Evolutionary conservation across 306 rosid genomes (phyloP).

Genomic region (Neltuma alba): DNA sequence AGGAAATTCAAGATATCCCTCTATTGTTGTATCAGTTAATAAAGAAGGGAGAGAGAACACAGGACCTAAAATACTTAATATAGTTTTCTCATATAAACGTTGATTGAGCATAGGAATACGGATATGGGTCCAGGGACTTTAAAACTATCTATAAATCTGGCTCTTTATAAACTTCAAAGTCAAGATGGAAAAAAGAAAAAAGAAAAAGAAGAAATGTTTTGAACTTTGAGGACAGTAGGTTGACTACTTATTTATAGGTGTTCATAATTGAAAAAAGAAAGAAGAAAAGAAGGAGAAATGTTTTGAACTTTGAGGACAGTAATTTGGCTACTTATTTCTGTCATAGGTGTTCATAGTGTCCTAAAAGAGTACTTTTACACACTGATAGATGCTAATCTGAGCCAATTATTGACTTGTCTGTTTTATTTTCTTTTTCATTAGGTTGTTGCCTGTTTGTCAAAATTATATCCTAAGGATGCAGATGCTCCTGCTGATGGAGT

Average conservation of each 20-base stretch:
- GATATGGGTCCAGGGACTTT: conserved; percentile 11
- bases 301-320: conserved; percentile 18
- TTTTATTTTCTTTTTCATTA: conserved; percentile 39
- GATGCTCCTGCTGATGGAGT: conserved; percentile 68
- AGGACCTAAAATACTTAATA: background rate
- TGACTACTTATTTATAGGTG: conserved; percentile 21
- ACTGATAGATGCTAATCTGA: conserved; percentile 5
- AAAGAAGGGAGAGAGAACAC: background rate
- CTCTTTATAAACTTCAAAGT: conserved; percentile 7
- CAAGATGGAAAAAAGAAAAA: background rate
- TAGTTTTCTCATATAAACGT: background rate
- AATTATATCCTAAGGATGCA: conserved; percentile 69
- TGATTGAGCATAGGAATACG: background rate
- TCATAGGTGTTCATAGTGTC: conserved; percentile 7
- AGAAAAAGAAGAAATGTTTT: background rate
- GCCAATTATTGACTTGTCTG: background rate
- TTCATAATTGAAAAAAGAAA: too few species aligned
- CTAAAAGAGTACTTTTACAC: conserved; percentile 28
- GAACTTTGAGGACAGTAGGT: conserved; percentile 20
- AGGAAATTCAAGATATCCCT: background rate
- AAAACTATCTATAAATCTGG: background rate
- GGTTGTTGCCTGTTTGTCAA: conserved; percentile 75
- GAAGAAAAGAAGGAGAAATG: background rate
- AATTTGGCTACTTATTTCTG: conserved; percentile 18
- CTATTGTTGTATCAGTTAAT: background rate